These are phyloP conservation scores for Ensete glaucum DNA, from an alignment of 176 grass and related monocot species.

Conservation along the genomic window DNA sequence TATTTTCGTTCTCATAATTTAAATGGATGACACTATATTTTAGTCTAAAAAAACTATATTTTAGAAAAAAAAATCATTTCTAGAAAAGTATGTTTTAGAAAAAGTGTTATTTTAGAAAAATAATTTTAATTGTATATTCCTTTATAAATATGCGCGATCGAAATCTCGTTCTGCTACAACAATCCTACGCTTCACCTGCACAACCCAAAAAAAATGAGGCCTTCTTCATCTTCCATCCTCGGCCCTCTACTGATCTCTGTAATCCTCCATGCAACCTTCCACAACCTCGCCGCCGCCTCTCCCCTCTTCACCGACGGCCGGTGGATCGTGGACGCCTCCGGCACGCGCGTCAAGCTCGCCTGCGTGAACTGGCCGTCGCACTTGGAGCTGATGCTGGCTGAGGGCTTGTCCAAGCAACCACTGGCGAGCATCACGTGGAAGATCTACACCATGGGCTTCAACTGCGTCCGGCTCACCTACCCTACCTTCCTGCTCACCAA, in stretches of 20 bases:
- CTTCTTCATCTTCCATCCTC: neutral
- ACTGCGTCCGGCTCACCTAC: conserved; percentile 80
- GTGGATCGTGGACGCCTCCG: conserved; percentile 61
- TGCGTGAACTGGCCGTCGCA: conserved; percentile 97
- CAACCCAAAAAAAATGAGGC: too few species aligned
- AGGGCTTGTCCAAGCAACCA: conserved; percentile 57
- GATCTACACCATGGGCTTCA: conserved; percentile 63
- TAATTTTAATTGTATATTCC: too few species aligned
- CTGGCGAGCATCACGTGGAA: conserved; percentile 40
- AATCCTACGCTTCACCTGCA: too few species aligned
- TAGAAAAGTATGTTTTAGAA: too few species aligned
- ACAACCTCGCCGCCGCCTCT: neutral
- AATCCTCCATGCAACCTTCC: neutral
- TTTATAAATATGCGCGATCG: too few species aligned
- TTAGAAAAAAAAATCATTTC: too few species aligned
- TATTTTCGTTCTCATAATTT: too few species aligned
- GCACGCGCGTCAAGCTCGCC: conserved; percentile 67
- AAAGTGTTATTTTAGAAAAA: too few species aligned
- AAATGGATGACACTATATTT: too few species aligned
- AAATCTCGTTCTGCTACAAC: too few species aligned
- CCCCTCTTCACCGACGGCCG: conserved; percentile 60
- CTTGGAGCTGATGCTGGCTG: conserved; percentile 66
- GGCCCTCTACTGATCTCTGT: neutral
- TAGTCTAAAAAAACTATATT: too few species aligned
- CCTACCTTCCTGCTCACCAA: conserved; percentile 61